phyloP scores from a whole-genome alignment of 305 asterid genomes.

The Fraxinus albicans region DNA sequence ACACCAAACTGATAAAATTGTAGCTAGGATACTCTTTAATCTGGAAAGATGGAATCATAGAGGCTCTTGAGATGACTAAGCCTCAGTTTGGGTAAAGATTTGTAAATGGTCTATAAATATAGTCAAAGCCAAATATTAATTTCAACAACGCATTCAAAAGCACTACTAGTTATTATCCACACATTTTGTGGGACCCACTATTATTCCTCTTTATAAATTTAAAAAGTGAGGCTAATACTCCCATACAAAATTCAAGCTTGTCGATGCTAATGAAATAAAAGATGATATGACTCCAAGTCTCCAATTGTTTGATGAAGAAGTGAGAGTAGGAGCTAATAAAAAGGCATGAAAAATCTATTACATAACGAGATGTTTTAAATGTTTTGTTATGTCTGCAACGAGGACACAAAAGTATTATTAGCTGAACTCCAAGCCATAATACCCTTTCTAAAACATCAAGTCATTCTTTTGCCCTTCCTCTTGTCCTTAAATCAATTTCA shows the following conservation, averaged over 20 bases:
- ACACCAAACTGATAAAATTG: slow-evolving; percentile 60
- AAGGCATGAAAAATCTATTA: neutral
- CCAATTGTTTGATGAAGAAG: slow-evolving; percentile 6
- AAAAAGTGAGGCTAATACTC: neutral
- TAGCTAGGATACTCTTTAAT: slow-evolving; percentile 71
- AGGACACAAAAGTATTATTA: neutral
- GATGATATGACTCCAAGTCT: neutral
- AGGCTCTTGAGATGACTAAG: slow-evolving; percentile 23
- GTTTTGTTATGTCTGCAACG: neutral
- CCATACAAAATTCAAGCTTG: slow-evolving; percentile 8
- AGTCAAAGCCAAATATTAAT: neutral
- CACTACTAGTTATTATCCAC: neutral
- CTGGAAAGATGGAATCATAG: slow-evolving; percentile 50
- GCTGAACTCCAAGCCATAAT: neutral
- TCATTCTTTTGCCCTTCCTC: neutral
- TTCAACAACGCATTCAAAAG: neutral
- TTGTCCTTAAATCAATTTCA: neutral
- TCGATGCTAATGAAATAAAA: slow-evolving; percentile 2
- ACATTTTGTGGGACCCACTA: neutral
- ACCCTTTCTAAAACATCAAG: neutral
- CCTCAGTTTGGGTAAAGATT: neutral
- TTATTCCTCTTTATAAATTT: neutral
- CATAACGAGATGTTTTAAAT: neutral
- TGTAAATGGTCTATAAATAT: neutral
- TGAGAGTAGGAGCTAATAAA: neutral